Conservation (phyloP, 2,329 filamentous ascomycete genomes). For the Aciculosporium take region DNA sequence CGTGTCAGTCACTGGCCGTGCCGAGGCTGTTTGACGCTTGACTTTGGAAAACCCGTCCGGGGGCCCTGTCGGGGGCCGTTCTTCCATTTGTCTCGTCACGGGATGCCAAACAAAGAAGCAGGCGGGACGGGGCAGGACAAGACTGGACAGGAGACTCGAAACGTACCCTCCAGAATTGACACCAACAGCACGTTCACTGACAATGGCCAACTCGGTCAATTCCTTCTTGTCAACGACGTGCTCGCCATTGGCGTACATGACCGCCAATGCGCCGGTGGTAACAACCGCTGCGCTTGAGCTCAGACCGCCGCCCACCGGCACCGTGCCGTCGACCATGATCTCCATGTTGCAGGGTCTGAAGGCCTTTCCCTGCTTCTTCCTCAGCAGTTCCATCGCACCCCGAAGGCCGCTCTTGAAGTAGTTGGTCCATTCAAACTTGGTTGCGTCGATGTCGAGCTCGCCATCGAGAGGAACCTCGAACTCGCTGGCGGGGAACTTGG, state of each 20-base stretch:
- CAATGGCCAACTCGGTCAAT: conserved; percentile 81
- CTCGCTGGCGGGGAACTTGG: conserved; percentile 61
- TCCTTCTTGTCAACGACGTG: conserved; percentile 74
- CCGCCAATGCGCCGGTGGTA: conserved; percentile 75
- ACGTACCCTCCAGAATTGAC: conserved; percentile 87
- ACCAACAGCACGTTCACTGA: conserved; percentile 84
- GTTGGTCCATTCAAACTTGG: conserved; percentile 87
- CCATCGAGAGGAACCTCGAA: conserved; percentile 54
- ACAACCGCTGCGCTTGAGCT: conserved; percentile 92
- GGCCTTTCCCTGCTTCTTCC: conserved; percentile 45
- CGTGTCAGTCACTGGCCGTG: conserved; percentile 1
- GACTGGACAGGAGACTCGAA: conserved; percentile 18
- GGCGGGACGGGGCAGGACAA: too few species aligned
- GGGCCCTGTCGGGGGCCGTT: too few species aligned
- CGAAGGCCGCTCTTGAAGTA: conserved; percentile 91
- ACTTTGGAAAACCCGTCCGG: not conserved
- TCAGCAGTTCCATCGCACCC: conserved; percentile 66
- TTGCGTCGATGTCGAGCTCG: conserved; percentile 67
- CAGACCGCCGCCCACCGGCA: conserved; percentile 81
- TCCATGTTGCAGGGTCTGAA: conserved; percentile 65
- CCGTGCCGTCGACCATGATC: conserved; percentile 78
- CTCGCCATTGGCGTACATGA: conserved; percentile 74
- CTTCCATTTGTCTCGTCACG: too few species aligned
- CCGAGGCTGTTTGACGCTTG: too few species aligned
- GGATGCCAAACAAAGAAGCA: too few species aligned